Evolutionary conservation across 2,329 filamentous ascomycete genomes (phyloP).

Genomic region (Pseudogymnoascus sp.): DNA sequence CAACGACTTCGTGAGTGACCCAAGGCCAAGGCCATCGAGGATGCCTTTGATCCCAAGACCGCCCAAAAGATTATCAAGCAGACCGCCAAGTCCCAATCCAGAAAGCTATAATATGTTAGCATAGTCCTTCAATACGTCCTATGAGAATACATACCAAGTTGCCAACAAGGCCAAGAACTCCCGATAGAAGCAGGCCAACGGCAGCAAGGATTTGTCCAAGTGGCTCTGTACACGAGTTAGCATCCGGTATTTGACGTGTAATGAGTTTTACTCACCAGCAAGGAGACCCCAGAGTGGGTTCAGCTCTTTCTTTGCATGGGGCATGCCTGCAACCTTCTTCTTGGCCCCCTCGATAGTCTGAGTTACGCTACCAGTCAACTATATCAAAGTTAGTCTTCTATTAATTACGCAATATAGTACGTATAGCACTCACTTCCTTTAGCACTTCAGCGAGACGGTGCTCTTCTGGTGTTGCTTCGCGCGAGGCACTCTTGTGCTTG

Average conservation of each 20-base stretch:
- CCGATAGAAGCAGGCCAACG: constrained; percentile 72
- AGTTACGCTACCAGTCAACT: constrained; percentile 70
- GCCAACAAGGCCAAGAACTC: constrained; percentile 78
- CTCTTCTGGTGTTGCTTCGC: constrained; percentile 75
- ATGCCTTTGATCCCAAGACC: constrained; percentile 69
- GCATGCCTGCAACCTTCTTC: constrained; percentile 84
- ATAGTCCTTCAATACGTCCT: constrained; percentile 31
- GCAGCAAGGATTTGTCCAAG: constrained; percentile 88
- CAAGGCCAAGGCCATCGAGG: constrained; percentile 63
- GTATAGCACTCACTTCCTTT: constrained; percentile 50
- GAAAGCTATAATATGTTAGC: constrained; percentile 24
- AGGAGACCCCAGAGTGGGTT: constrained; percentile 83
- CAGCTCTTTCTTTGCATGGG: constrained; percentile 87
- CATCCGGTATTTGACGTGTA: neutral
- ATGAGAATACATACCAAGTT: constrained; percentile 43
- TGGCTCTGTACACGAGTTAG: constrained; percentile 51
- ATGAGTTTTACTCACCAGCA: constrained; percentile 13
- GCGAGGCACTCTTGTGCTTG: constrained; percentile 68
- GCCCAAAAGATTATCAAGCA: constrained; percentile 72
- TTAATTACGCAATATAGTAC: no score
- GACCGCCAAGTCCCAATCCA: constrained; percentile 71
- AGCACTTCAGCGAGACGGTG: constrained; percentile 75
- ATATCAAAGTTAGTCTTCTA: constrained; percentile 9
- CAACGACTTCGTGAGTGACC: constrained; percentile 33
- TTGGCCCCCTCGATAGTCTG: constrained; percentile 80